Evolutionary conservation across 805 yeast genomes (phyloP), one percentile per base, ranked within the genome.

Genomic region (Teunomyces funiuensis): DNA sequence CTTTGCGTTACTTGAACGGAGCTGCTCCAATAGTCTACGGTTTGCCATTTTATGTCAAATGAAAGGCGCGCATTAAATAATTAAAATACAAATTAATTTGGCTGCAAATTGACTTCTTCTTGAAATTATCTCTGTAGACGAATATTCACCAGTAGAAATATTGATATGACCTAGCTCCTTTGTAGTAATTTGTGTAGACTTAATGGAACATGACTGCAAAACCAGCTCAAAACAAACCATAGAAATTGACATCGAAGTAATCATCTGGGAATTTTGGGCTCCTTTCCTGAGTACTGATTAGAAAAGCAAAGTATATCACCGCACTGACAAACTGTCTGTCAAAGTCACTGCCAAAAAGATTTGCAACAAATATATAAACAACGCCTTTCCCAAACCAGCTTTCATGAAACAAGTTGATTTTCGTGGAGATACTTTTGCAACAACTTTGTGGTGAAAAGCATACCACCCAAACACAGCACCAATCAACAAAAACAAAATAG

Each of bases 21-120:
- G 86, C 95, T 1, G 96, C 99, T 0, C 96, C 97, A 0, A 83
- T 93, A 0, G 70, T 90, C 2, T 91, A 90, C 58, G 99, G 99
- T 0, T 58, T 93, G 31, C 98, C 98, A 5, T 61, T 83, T 39
- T 17, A 13, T 29, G 10, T 43, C 18, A 25, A 33, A 4, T 34
- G 9, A 23, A 22, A 20, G 18, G 27, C 15, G 14, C 37, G n/a
- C 20, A 15, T 11, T 13, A 22, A 22, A 22, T 14, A 4, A 19
- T 14, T 34, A 34, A 31, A 11, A 9, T 16, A 31, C 20, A 33
- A 33, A 33, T 15, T 13, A 5, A 25, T 14, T 23, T 13, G 23
- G 25, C 34, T 11, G 25, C n/a, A 31, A 9, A 18, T 11, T 31
- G 11, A 28, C 11, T 31, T 18, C 13, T 31, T 23, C 11, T 23